These are phyloP conservation scores for Fusarium palustre DNA, from an alignment of 2,329 filamentous ascomycete species.

Conservation along the genomic window DNA sequence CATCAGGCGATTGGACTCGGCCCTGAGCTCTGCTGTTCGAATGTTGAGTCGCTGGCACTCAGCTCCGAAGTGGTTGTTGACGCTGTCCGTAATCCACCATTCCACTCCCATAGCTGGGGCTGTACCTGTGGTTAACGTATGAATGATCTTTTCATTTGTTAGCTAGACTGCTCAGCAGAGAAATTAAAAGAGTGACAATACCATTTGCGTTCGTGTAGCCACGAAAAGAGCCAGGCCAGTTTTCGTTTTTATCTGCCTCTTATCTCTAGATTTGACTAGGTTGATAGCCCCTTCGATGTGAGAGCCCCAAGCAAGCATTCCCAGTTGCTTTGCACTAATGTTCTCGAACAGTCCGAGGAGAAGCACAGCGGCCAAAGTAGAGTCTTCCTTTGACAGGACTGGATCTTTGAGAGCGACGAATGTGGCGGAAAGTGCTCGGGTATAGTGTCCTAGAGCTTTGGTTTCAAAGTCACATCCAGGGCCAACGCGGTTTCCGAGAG, in stretches of 20 bases:
- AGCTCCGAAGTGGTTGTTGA: conserved; percentile 61
- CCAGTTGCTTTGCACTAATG: conserved; percentile 66
- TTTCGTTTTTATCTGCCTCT: conserved; percentile 65
- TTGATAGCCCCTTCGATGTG: conserved; percentile 74
- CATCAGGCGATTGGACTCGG: conserved; percentile 64
- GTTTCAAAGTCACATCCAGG: conserved; percentile 51
- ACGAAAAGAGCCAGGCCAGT: conserved; percentile 68
- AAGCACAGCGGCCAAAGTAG: conserved; percentile 69
- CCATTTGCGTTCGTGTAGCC: conserved; percentile 71
- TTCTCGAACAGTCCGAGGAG: conserved; percentile 71
- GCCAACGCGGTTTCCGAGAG: conserved; percentile 64
- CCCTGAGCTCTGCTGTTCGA: conserved; percentile 66
- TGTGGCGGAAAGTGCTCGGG: conserved; percentile 64
- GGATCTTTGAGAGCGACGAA: conserved; percentile 66
- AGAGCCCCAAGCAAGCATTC: conserved; percentile 70
- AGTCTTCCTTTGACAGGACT: conserved; percentile 63
- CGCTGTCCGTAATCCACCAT: conserved; percentile 69
- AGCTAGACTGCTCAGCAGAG: background rate
- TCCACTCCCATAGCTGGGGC: conserved; percentile 65
- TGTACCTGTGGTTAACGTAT: conserved; percentile 66
- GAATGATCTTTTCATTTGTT: conserved; percentile 61
- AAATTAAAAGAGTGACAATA: conserved; percentile 43
- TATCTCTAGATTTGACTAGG: conserved; percentile 68
- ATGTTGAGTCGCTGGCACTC: conserved; percentile 65
- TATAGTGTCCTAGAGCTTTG: conserved; percentile 64